These are phyloP conservation scores for Colletotrichum melonis DNA, from an alignment of 2,329 filamentous ascomycete genomes.

Conservation along the genomic window DNA sequence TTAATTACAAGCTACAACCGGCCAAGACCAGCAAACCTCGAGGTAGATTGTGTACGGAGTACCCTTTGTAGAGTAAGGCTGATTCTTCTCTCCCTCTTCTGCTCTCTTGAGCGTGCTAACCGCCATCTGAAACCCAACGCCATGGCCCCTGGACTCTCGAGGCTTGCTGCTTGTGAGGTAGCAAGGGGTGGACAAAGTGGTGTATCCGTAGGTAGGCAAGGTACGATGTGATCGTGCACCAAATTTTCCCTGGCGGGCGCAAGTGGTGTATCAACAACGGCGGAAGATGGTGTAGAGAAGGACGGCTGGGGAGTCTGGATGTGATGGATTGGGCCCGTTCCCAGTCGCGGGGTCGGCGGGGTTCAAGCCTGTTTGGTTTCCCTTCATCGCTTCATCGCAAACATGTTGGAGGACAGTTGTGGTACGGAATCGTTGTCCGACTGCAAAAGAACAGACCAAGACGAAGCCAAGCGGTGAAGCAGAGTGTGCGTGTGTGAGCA, in stretches of 20 bases:
- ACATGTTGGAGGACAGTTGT: background rate
- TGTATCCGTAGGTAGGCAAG: too few species aligned
- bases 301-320: background rate
- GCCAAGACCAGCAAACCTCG: background rate
- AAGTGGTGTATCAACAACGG: background rate
- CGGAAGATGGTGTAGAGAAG: background rate
- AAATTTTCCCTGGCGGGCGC: background rate
- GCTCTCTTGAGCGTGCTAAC: background rate
- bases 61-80: background rate
- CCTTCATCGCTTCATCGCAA: background rate
- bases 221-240: background rate
- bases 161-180: background rate
- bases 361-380: background rate
- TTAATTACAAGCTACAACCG: background rate
- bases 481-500: background rate
- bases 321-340: background rate
- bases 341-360: background rate
- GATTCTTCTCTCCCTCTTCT: background rate
- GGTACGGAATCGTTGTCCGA: background rate
- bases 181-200: background rate
- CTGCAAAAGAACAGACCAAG: background rate
- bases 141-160: conserved; percentile 3
- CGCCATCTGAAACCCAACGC: conserved; percentile 24
- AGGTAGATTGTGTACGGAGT: background rate
- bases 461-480: background rate